Conservation (phyloP, 768 basidiomycete species). For the Russula foetens region DNA sequence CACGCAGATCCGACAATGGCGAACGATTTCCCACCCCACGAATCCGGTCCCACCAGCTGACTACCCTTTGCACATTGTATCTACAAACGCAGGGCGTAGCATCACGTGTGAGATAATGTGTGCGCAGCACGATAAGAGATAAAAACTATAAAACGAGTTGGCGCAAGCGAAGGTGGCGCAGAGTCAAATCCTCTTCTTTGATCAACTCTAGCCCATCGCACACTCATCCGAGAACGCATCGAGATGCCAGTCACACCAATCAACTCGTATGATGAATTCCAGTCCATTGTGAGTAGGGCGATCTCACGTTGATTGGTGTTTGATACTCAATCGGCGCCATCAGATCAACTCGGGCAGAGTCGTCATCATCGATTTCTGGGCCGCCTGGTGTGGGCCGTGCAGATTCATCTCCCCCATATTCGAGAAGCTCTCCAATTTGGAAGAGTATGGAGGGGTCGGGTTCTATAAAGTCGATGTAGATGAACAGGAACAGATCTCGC, state of each 20-base stretch:
- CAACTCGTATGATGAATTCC: background rate
- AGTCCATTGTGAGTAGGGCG: conserved; percentile 31
- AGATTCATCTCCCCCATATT: conserved; percentile 55
- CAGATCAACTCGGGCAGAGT: conserved; percentile 41
- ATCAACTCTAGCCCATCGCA: background rate
- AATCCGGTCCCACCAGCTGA: too few species aligned
- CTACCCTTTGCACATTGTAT: too few species aligned
- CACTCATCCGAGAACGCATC: background rate
- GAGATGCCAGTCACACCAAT: background rate
- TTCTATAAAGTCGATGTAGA: conserved; percentile 78
- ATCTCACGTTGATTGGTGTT: background rate
- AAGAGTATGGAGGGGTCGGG: conserved; percentile 30
- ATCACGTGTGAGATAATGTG: background rate
- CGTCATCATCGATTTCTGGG: conserved; percentile 66
- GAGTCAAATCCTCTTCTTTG: background rate
- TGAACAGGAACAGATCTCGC: conserved; percentile 39
- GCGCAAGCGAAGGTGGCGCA: background rate
- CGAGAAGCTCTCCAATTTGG: conserved; percentile 39
- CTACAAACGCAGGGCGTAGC: too few species aligned
- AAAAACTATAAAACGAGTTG: background rate
- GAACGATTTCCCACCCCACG: too few species aligned
- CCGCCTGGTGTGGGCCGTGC: conserved; percentile 73
- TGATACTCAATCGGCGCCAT: conserved; percentile 15
- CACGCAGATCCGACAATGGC: too few species aligned
- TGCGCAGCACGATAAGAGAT: too few species aligned